These are phyloP conservation scores for Ogataea populi-albae DNA, from an alignment of 805 yeast genomes.

Conservation along the genomic window DNA sequence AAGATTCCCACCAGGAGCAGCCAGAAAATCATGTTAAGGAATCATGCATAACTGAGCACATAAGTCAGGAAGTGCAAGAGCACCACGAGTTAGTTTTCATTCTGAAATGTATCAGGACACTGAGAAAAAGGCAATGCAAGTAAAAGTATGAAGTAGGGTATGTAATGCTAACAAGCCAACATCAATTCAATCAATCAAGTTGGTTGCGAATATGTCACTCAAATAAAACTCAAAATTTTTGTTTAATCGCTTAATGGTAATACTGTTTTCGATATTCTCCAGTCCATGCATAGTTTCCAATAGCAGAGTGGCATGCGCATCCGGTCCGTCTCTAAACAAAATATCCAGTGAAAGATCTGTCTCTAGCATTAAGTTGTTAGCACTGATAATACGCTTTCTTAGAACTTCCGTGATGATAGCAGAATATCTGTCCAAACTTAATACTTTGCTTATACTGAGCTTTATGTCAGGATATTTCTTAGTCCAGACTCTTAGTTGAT, in stretches of 20 bases:
- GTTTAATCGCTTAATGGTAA: slow-evolving; percentile 9
- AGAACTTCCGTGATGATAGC: slow-evolving; percentile 11
- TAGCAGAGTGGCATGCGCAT: slow-evolving; percentile 12
- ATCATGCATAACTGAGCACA: no score
- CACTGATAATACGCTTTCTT: slow-evolving; percentile 29
- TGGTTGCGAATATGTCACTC: no score
- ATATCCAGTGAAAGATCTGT: slow-evolving; percentile 44
- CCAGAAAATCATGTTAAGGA: no score
- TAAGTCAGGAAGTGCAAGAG: slow-evolving; percentile 11
- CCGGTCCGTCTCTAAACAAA: slow-evolving; percentile 10
- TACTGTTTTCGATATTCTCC: background rate
- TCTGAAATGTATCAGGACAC: slow-evolving; percentile 28
- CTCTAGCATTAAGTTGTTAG: slow-evolving; percentile 42
- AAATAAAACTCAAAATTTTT: slow-evolving; percentile 11
- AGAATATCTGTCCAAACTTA: slow-evolving; percentile 22
- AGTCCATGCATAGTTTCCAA: slow-evolving; percentile 9
- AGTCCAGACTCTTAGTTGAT: slow-evolving; percentile 55
- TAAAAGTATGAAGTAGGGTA: no score
- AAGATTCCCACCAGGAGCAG: no score
- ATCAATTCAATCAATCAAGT: no score
- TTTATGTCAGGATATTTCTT: slow-evolving; percentile 38
- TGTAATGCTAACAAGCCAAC: no score
- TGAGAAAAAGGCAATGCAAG: slow-evolving; percentile 14
- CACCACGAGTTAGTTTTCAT: slow-evolving; percentile 29
- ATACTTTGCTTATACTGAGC: slow-evolving; percentile 29